Evolutionary conservation across 768 basidiomycete genomes (phyloP).

Genomic region (Trametes sanguinea): DNA sequence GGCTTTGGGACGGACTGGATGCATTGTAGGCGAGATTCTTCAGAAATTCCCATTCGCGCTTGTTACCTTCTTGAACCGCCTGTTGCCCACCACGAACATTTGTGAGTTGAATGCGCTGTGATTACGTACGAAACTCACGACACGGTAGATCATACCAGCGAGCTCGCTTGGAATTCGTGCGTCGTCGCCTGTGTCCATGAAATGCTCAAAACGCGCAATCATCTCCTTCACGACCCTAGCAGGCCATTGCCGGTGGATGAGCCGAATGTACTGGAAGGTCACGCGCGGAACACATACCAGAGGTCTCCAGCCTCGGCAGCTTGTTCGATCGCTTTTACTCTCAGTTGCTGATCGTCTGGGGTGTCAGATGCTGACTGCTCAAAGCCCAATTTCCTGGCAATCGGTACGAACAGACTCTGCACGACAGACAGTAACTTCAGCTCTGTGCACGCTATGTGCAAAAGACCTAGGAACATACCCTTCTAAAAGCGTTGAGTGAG

Average conservation of each 20-base stretch:
- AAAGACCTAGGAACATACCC: no score
- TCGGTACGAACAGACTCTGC: conserved; percentile 67
- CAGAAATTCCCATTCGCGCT: conserved; percentile 71
- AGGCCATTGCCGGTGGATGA: no score
- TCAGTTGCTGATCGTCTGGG: neutral
- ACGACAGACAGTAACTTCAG: neutral
- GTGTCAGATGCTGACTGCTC: conserved; percentile 34
- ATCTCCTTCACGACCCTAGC: neutral
- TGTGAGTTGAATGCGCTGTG: no score
- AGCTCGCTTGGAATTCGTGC: neutral
- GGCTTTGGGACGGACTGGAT: conserved; percentile 69
- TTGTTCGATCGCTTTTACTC: neutral
- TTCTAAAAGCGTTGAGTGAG: conserved; percentile 58
- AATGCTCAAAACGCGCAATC: neutral
- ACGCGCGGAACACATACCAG: neutral
- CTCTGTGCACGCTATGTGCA: no score
- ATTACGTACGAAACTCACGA: neutral
- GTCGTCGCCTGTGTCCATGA: neutral
- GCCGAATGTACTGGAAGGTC: neutral
- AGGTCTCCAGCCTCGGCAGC: neutral
- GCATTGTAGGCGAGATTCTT: conserved; percentile 69
- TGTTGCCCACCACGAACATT: no score
- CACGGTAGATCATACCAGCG: neutral
- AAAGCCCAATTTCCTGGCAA: conserved; percentile 78
- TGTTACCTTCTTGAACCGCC: conserved; percentile 76